Conservation (phyloP, 352 stramenopile genomes). For the Phytophthora pluvialis region DNA sequence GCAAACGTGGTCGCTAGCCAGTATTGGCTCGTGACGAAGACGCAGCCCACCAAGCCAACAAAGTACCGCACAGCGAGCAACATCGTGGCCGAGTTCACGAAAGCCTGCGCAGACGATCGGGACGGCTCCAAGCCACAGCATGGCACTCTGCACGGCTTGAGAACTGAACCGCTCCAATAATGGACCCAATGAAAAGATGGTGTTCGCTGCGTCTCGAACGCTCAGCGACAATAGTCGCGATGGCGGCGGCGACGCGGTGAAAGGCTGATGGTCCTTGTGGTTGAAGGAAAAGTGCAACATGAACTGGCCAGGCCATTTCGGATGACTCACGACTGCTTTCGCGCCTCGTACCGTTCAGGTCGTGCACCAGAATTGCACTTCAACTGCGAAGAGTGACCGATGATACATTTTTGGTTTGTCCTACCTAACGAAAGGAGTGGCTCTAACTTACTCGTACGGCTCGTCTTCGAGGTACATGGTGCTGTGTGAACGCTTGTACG, state of each 20-base stretch:
- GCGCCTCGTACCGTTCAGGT: constrained; percentile 10
- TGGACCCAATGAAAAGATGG: constrained; percentile 92
- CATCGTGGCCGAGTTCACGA: constrained; percentile 75
- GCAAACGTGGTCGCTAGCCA: constrained; percentile 95
- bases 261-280: constrained; percentile 3
- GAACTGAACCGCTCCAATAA: constrained; percentile 92
- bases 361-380: constrained; percentile 16
- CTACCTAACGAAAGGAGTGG: background rate
- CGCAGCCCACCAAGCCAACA: constrained; percentile 92
- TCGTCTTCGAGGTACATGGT: constrained; percentile 40
- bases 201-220: constrained; percentile 38
- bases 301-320: background rate
- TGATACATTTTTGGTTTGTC: background rate
- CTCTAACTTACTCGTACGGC: constrained; percentile 21
- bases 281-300: background rate
- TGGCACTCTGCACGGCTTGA: constrained; percentile 74
- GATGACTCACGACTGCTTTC: constrained; percentile 25
- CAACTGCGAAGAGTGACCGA: constrained; percentile 9
- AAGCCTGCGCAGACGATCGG: constrained; percentile 83
- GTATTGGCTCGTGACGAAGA: constrained; percentile 83
- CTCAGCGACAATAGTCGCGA: constrained; percentile 25
- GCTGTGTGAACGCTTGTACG: constrained; percentile 31
- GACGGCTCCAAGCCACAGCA: constrained; percentile 87
- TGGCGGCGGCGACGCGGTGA: background rate
- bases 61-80: constrained; percentile 93